Evolutionary conservation across 169 alveolate genomes (phyloP).

Genomic region (Cryptosporidium canis): DNA sequence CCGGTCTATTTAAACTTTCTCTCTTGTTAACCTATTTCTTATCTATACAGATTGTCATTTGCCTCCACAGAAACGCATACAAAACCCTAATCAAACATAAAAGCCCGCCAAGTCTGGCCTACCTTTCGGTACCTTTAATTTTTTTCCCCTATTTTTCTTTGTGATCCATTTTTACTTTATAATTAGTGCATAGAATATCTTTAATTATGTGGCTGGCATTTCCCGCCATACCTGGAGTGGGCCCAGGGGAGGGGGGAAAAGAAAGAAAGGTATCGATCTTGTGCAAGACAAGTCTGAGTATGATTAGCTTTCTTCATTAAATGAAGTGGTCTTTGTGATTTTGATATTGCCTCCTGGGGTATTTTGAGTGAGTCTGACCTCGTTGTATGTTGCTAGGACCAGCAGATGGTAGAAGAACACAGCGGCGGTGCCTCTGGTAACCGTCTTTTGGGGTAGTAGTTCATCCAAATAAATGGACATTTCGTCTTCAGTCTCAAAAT

Average conservation of each 20-base stretch:
- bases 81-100: too few species aligned
- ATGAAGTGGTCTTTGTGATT: conserved; percentile 5
- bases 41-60: neutral
- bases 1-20: neutral
- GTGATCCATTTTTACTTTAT: too few species aligned
- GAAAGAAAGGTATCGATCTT: too few species aligned
- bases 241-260: too few species aligned
- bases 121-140: too few species aligned
- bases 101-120: too few species aligned
- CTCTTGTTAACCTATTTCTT: neutral
- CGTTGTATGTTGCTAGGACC: conserved; percentile 48
- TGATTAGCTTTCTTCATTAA: conserved; percentile 47
- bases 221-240: too few species aligned
- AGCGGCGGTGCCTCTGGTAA: conserved; percentile 48
- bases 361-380: conserved; percentile 14
- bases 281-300: too few species aligned
- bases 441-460: conserved; percentile 16
- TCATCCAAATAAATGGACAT: conserved; percentile 13
- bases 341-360: conserved; percentile 13
- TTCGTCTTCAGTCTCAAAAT: neutral
- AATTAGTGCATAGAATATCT: too few species aligned
- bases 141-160: too few species aligned
- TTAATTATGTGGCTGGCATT: too few species aligned
- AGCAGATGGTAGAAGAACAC: conserved; percentile 30
- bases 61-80: too few species aligned